Evolutionary conservation across 2,329 filamentous ascomycete species (phyloP), one percentile per base, ranked within the genome.

Genomic region (Botrytis cinerea): DNA sequence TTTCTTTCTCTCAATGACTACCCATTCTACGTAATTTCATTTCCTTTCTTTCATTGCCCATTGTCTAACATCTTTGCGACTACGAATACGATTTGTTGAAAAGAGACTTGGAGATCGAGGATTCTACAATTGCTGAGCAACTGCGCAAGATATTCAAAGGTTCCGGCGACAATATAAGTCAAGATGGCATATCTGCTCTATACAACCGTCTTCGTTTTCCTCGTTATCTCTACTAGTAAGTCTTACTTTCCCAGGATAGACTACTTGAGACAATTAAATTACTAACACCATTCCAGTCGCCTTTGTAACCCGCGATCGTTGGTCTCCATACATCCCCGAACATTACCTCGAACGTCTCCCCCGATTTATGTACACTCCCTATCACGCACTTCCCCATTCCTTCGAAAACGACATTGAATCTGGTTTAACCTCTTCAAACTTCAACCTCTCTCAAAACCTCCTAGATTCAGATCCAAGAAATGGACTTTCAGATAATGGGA

Each of bases 361-460:
- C 45, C 85, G 74, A 81, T 89, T 78, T 86, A 87, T 70, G 84
- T 86, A 78, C 82, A 86, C 87, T 75, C 91, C 93, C 78, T 98
- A 98, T 85, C 87, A 91, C 70, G 91, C 89, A 46, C 88, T 98
- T 1, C 93, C 94, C 0, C 86, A 87, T 25, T 90, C 88, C 68
- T 99, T 98, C 84, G 86, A 90, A 61, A 90, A 88, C 77, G 96
- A 99, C 83, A 91, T 96, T 74, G 95, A 98, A 83, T 91, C 93
- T 25, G 96, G 96, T 32, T 88, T 99, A 43, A 92, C 91, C 60
- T 95, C 92, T 74, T 88, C 87, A 72, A 93, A 91, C 72, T 99
- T 99, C 82, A 92, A 97, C 80, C 88, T 99, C 40, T 84, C 87
- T 16, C 89, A 87, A 76, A 99, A 99, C 81, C 86, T 99, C 48